Percentiles rank a stretch among this genome's conserved stretches.
phyloP scores from a whole-genome alignment of 2,329 filamentous ascomycete genomes.

The Claviceps capensis region DNA sequence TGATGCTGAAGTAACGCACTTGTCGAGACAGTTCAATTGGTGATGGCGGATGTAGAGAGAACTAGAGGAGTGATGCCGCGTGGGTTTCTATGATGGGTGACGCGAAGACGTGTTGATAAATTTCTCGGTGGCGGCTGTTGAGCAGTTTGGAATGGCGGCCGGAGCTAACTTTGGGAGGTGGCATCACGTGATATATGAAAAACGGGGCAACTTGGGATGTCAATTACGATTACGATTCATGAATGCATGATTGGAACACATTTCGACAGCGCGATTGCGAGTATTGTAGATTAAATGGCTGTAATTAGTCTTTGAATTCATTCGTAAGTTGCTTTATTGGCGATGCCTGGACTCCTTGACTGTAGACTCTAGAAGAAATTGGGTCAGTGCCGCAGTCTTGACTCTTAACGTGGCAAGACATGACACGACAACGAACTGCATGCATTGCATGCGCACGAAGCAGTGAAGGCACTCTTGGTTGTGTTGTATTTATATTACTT shows the following conservation, averaged over 20 bases:
- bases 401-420: neutral
- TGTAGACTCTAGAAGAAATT: too few species aligned
- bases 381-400: neutral
- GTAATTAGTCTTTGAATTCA: too few species aligned
- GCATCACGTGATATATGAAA: conserved; percentile 8
- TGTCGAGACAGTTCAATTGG: neutral
- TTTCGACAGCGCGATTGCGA: too few species aligned
- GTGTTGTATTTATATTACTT: neutral
- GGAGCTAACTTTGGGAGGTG: conserved; percentile 12
- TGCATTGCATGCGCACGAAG: neutral
- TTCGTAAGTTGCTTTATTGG: too few species aligned
- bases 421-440: neutral
- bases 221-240: conserved; percentile 2
- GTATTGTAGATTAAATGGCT: too few species aligned
- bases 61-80: neutral
- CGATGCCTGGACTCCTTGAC: too few species aligned
- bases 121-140: conserved; percentile 25
- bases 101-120: conserved; percentile 24
- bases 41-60: conserved; percentile 4
- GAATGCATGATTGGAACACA: neutral
- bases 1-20: neutral
- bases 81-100: neutral
- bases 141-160: conserved; percentile 12
- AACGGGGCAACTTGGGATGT: neutral
- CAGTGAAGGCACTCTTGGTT: neutral